Conservation (phyloP, 2,329 filamentous ascomycete genomes). For the Aspergillus sp. region DNA sequence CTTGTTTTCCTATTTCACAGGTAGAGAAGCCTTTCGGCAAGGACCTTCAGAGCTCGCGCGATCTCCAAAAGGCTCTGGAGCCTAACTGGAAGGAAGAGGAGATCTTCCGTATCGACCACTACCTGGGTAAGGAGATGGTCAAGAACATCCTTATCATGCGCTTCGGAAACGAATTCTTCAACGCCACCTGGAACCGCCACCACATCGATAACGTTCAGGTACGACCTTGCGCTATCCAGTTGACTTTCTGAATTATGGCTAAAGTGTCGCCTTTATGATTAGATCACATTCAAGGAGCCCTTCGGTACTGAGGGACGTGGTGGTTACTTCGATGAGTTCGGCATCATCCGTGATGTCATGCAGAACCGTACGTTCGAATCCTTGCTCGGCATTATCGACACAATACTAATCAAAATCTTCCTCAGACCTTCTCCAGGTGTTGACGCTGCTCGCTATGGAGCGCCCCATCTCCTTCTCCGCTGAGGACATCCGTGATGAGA, state of each 20-base stretch:
- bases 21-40: slow-evolving; percentile 99
- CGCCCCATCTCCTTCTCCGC: slow-evolving; percentile 96
- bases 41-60: slow-evolving; percentile 88
- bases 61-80: slow-evolving; percentile 90
- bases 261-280: neutral
- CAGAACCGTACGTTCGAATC: slow-evolving; percentile 72
- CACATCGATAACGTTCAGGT: slow-evolving; percentile 98
- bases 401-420: slow-evolving; percentile 16
- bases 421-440: slow-evolving; percentile 83
- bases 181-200: slow-evolving; percentile 97
- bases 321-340: slow-evolving; percentile 99
- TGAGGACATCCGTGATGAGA: slow-evolving; percentile 98
- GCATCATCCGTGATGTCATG: slow-evolving; percentile 99
- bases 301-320: slow-evolving; percentile 97
- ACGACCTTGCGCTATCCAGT: slow-evolving; percentile 19
- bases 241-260: neutral
- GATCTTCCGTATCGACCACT: slow-evolving; percentile 98
- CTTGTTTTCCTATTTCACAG: slow-evolving; percentile 47
- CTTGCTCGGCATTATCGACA: neutral
- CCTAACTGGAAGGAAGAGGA: slow-evolving; percentile 99
- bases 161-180: slow-evolving; percentile 98
- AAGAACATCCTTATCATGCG: slow-evolving; percentile 98
- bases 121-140: slow-evolving; percentile 99
- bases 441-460: slow-evolving; percentile 97
- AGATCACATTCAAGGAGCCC: slow-evolving; percentile 98